Evolutionary conservation across 176 grass and related monocot genomes (phyloP).

Genomic region (Ensete ventricosum): DNA sequence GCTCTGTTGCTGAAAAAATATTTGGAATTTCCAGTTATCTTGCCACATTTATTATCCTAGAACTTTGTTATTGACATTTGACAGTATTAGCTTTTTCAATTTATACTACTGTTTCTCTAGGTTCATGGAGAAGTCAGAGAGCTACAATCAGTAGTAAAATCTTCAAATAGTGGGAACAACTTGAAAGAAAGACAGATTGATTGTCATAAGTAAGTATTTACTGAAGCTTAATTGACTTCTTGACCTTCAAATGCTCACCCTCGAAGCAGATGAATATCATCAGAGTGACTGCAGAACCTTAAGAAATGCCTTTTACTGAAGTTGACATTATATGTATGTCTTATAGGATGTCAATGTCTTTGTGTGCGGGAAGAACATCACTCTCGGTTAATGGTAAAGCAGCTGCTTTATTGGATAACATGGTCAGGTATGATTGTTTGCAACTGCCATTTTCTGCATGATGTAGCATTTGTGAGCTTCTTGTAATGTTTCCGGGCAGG

Average conservation of each 20-base stretch:
- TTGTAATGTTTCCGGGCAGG: neutral
- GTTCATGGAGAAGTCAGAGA: slow-evolving; percentile 58
- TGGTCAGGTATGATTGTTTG: slow-evolving; percentile 40
- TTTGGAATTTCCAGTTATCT: too few relatives aligned
- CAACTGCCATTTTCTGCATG: neutral
- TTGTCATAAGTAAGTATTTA: slow-evolving; percentile 24
- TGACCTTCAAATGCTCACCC: too few relatives aligned
- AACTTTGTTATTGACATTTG: slow-evolving; percentile 7
- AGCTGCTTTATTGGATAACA: slow-evolving; percentile 42
- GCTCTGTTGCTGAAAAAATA: too few relatives aligned
- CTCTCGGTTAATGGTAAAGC: slow-evolving; percentile 51
- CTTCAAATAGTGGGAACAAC: slow-evolving; percentile 24
- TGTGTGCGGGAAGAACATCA: slow-evolving; percentile 25
- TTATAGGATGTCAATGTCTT: slow-evolving; percentile 34
- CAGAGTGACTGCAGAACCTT: too few relatives aligned
- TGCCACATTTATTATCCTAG: neutral
- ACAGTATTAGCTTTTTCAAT: neutral
- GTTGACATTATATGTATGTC: neutral
- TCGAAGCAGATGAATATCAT: too few relatives aligned
- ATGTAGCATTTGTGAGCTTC: neutral
- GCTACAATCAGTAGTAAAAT: slow-evolving; percentile 43
- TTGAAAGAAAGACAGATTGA: slow-evolving; percentile 42
- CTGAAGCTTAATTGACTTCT: slow-evolving; percentile 9
- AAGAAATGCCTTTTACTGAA: neutral
- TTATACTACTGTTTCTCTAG: slow-evolving; percentile 28